phyloP scores from a whole-genome alignment of 148 eudicot genomes.

The Diospyros lotus region DNA sequence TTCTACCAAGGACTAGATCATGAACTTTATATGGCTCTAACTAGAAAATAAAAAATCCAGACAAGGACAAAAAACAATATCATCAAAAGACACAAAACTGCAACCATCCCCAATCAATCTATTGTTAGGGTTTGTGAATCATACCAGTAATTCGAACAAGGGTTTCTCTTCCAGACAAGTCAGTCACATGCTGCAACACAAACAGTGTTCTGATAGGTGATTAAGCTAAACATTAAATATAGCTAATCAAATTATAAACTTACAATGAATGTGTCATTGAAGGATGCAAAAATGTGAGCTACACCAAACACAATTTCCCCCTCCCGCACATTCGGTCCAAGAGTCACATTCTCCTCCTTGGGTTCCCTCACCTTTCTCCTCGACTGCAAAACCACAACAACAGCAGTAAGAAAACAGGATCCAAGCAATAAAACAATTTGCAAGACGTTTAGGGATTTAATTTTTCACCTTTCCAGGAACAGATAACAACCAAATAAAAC shows the following conservation, averaged over 20 bases:
- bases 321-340: constrained; percentile 61
- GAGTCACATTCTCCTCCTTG: constrained; percentile 65
- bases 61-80: too few species aligned
- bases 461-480: too few species aligned
- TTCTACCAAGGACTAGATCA: too few species aligned
- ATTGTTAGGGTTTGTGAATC: too few species aligned
- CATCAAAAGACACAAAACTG: too few species aligned
- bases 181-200: constrained; percentile 67
- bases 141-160: constrained; percentile 76
- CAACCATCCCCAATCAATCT: too few species aligned
- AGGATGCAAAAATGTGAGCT: constrained; percentile 82
- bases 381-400: constrained; percentile 26
- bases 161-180: constrained; percentile 82
- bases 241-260: constrained; percentile 11
- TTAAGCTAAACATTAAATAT: background rate
- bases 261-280: constrained; percentile 84
- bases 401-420: background rate
- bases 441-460: too few species aligned
- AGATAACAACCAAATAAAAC: too few species aligned
- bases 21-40: too few species aligned
- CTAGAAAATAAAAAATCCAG: too few species aligned
- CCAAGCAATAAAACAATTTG: too few species aligned
- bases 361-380: constrained; percentile 75
- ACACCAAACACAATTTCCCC: constrained; percentile 83
- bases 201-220: background rate